Evolutionary conservation across 2,329 filamentous ascomycete genomes (phyloP), one percentile per base, ranked within the genome.

Genomic region (Phialophora chinensis): DNA sequence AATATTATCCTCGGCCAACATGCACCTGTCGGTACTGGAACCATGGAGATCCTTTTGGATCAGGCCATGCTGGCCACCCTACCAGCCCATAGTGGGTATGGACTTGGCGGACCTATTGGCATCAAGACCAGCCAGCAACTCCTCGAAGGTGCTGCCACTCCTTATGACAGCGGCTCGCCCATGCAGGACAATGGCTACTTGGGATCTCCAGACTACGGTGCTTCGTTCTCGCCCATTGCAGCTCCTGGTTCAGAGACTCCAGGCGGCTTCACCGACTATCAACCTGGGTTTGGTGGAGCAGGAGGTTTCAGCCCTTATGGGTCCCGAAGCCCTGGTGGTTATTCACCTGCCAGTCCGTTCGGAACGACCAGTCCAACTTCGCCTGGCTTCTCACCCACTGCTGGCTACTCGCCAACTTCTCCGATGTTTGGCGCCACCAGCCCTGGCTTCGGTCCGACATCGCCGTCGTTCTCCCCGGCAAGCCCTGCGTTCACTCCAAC

Each of bases 1-100:
- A 99, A 99, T 82, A 90, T 99, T 77, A 99, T 99, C 87, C 87
- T 99, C 69, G 95, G 95, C 69, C 95, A 99, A 81, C 87, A 98
- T 81, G 95, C 96, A 4, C 95, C 96, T 33, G 94, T 97, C 86
- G 95, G 95, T 69, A 99, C 96, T 65, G 95, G 95, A 70, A 93
- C 97, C 79, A 94, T 99, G 74, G 93, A 99, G 71, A 89, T 98
- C 62, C 88, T 93, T 73, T 86, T 99, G 72, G 96, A 99, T 77
- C 93, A 93, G 71, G 91, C 91, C 80, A 96, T 99, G 92, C 87
- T 98, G 52, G 92, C 96, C 78, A 97, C 93, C 20, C 92, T 96
- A 75, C 93, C 96, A 66, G 93, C 92, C 58, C 93, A 97, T 79
- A 97, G 96, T 78, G 91, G 91, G 52, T 89, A 91, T 82, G 91